These are phyloP conservation scores for Triticum aestivum DNA, from an alignment of 176 grass and related monocot genomes.

Conservation along the genomic window IWGSC_CS_RefSeq_v2.1 NC_057800.1:567941473-567941972, in stretches of 20 bases:
- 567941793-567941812: not conserved
- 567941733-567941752: not conserved
- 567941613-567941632: too few relatives aligned
- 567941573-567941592: not conserved
- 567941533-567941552: not conserved
- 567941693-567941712: not conserved
- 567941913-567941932: not conserved
- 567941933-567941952: not conserved
- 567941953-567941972: conserved; percentile 8
- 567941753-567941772: not conserved
- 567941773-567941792: not conserved
- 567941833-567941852: not conserved
- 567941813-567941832: not conserved
- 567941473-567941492: not conserved
- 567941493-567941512: not conserved
- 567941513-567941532: not conserved
- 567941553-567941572: not conserved
- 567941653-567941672: not conserved
- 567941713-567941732: not conserved
- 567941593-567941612: not conserved
- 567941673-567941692: not conserved
- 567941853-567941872: not conserved
- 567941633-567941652: not conserved
- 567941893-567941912: not conserved
- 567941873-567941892: not conserved